A percentile compares a stretch with the other conserved stretches of the same genome.
Conservation (phyloP, 2,329 filamentous ascomycete species). For the Nigrospora osmanthi region DNA sequence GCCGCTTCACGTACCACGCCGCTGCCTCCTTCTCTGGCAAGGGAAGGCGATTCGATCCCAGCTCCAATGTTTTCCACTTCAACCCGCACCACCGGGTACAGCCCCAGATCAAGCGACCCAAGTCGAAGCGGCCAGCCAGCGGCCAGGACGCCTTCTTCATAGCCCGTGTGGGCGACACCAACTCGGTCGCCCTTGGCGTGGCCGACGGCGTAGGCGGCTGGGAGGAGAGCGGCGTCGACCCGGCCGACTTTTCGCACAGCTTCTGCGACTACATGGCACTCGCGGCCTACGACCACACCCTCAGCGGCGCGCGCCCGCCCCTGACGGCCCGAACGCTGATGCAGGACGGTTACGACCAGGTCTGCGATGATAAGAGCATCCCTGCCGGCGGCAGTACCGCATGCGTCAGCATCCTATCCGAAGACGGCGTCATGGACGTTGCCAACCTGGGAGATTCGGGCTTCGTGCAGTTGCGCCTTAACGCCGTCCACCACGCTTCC, state of each 20-base stretch:
- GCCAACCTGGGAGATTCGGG: slow-evolving; percentile 96
- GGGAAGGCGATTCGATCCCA: slow-evolving; percentile 57
- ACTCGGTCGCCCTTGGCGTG: slow-evolving; percentile 74
- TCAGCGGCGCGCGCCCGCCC: slow-evolving; percentile 17
- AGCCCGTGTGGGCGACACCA: slow-evolving; percentile 63
- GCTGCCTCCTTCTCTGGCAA: slow-evolving; percentile 72
- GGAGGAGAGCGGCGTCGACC: slow-evolving; percentile 86
- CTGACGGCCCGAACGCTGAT: slow-evolving; percentile 64
- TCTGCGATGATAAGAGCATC: slow-evolving; percentile 67
- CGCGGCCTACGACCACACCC: slow-evolving; percentile 53
- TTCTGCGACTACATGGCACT: slow-evolving; percentile 90
- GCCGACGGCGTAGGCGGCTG: slow-evolving; percentile 95
- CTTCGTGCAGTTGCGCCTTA: slow-evolving; percentile 78
- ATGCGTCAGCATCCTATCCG: slow-evolving; percentile 70
- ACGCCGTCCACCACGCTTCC: slow-evolving; percentile 77
- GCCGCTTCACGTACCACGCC: slow-evolving; percentile 57
- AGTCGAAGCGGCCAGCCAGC: slow-evolving; percentile 61
- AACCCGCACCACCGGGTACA: slow-evolving; percentile 55
- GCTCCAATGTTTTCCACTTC: slow-evolving; percentile 66
- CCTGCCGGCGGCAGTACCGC: slow-evolving; percentile 85
- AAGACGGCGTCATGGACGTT: slow-evolving; percentile 70
- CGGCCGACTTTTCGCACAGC: slow-evolving; percentile 89
- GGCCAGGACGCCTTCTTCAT: slow-evolving; percentile 98
- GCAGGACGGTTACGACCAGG: slow-evolving; percentile 75
- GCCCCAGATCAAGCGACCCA: slow-evolving; percentile 41